These are phyloP conservation scores for Citrullus colocynthis DNA, from an alignment of 306 rosid species.

Conservation along the genomic window DNA sequence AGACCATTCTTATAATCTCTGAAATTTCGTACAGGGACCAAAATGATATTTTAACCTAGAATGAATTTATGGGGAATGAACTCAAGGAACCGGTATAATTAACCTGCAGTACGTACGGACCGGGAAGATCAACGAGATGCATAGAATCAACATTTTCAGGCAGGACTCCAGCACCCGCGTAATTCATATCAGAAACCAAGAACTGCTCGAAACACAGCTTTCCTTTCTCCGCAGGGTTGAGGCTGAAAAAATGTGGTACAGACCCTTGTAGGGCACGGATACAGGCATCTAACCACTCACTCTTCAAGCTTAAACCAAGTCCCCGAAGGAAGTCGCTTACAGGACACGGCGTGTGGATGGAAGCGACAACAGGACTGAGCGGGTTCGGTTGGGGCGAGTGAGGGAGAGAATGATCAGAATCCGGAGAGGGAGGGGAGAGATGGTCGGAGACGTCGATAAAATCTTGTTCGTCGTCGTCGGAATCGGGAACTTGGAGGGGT, in stretches of 20 bases:
- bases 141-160: constrained; percentile 56
- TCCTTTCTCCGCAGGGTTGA: constrained; percentile 38
- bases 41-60: neutral
- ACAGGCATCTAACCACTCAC: constrained; percentile 50
- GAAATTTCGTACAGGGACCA: neutral
- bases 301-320: constrained; percentile 42
- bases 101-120: constrained; percentile 83
- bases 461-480: constrained; percentile 33
- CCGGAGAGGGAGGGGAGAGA: constrained; percentile 26
- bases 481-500: constrained; percentile 48
- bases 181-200: constrained; percentile 54
- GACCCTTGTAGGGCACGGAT: constrained; percentile 30
- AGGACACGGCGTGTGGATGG: constrained; percentile 26
- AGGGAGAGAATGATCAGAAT: neutral
- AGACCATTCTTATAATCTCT: neutral
- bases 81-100: neutral
- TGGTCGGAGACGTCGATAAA: constrained; percentile 55
- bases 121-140: constrained; percentile 62
- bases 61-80: neutral
- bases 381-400: constrained; percentile 6
- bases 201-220: constrained; percentile 71
- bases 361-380: neutral
- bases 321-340: constrained; percentile 36
- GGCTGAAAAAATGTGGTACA: constrained; percentile 23
- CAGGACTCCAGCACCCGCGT: constrained; percentile 46